Conservation (phyloP, 352 stramenopile genomes). For the Globisporangium emineosum region DNA sequence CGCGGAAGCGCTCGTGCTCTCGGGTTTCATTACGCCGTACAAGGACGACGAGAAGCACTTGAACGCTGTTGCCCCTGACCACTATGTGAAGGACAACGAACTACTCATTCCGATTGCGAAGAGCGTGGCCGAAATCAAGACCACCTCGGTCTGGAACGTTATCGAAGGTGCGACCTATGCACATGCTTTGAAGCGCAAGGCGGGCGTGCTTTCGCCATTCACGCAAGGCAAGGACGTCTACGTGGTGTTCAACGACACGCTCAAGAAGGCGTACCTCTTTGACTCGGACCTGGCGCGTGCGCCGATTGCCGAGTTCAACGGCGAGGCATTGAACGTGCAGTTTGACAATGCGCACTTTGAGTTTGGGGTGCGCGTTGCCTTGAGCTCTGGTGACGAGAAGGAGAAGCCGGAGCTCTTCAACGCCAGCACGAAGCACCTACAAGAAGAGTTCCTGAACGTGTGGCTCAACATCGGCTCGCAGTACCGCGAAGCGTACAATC, state of each 20-base stretch:
- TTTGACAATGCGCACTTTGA: conserved; percentile 14
- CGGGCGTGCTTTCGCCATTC: conserved; percentile 49
- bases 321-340: background rate
- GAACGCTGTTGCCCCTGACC: background rate
- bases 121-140: conserved; percentile 1
- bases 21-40: conserved; percentile 9
- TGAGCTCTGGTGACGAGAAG: conserved; percentile 1
- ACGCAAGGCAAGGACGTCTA: conserved; percentile 62
- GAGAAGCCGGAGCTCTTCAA: conserved; percentile 11
- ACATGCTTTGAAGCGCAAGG: conserved; percentile 48
- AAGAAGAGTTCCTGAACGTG: conserved; percentile 17
- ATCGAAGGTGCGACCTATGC: background rate
- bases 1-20: conserved; percentile 8
- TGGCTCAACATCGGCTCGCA: conserved; percentile 21
- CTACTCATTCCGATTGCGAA: conserved; percentile 5
- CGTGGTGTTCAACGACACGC: conserved; percentile 12
- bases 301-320: conserved; percentile 1
- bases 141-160: background rate
- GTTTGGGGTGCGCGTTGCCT: conserved; percentile 1
- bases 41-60: conserved; percentile 11
- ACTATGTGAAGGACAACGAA: conserved; percentile 9
- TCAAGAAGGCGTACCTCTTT: conserved; percentile 7
- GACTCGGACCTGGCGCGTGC: conserved; percentile 11
- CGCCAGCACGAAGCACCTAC: conserved; percentile 9
- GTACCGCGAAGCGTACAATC: conserved; percentile 21